Evolutionary conservation across 1,284 basidiomycete species (phyloP), one percentile per base, ranked within the genome.

Genomic region (Ganoderma lucidum): DNA sequence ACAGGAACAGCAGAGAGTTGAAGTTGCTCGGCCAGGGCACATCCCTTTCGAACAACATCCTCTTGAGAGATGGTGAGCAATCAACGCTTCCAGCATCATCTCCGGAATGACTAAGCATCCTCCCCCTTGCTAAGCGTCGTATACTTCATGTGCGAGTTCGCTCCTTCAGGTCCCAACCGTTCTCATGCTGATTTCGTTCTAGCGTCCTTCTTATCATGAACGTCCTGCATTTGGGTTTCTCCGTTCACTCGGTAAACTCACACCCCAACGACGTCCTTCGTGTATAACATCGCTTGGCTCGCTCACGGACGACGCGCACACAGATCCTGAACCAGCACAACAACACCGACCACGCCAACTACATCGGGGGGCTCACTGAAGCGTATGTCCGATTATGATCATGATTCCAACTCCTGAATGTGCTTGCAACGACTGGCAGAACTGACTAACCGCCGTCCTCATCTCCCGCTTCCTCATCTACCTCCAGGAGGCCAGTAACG

Each of bases 381-480:
- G 51, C 60, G 65, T 62, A 44, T 2, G 65, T 62, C 32, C 23
- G 1, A 6, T 23, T 51, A n/a, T 23, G n/a, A n/a, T 19, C 45
- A 48, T 23, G 23, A 48, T n/a, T 19, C 6, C 45, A 23, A 23
- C 23, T 23, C 23, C 23, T 23, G 23, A 23, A 23, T 23, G 23
- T 23, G 23, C 23, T 23, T 23, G n/a, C 9, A 19, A 48, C 17
- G 28, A 23, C 30, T 3, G 5, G n/a, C 48, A 14, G 2, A n/a
- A 42, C 8, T 9, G 2, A 41, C 39, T 67, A 10, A 67, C 66
- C 51, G 66, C 66, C 9, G 56, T 67, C 12, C 53, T 63, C 35
- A 63, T 67, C 39, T 67, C 66, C n/a, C 45, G 66, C n/a, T 67
- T 63, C 41, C 66, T 67, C 51, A 63, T 67, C 19, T 61, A 67